These are phyloP conservation scores for Myotisia sp. DNA, from an alignment of 2,329 filamentous ascomycete genomes.

Conservation along the genomic window DNA sequence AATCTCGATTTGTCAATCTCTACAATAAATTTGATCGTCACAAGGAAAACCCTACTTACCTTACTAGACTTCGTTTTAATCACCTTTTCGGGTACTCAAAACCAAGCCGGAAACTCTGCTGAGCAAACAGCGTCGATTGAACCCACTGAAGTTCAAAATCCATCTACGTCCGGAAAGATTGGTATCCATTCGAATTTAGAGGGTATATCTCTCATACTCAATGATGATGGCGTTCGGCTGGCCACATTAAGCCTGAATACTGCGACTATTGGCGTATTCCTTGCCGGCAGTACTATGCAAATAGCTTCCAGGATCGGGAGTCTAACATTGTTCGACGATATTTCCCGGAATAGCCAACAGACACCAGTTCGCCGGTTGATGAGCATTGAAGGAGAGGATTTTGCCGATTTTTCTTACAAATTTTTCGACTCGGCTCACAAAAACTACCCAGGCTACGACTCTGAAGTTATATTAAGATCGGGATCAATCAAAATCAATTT, in stretches of 20 bases:
- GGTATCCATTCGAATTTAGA: slow-evolving; percentile 87
- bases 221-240: slow-evolving; percentile 91
- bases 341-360: slow-evolving; percentile 75
- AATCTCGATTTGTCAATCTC: slow-evolving; percentile 85
- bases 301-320: slow-evolving; percentile 78
- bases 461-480: slow-evolving; percentile 74
- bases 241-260: slow-evolving; percentile 87
- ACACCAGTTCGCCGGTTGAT: slow-evolving; percentile 76
- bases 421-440: slow-evolving; percentile 69
- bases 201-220: slow-evolving; percentile 84
- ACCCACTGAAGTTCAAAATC: slow-evolving; percentile 17
- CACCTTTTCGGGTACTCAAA: slow-evolving; percentile 61
- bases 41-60: slow-evolving; percentile 79
- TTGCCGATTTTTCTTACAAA: slow-evolving; percentile 95
- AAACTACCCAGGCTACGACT: slow-evolving; percentile 86
- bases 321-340: slow-evolving; percentile 77
- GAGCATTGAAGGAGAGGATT: slow-evolving; percentile 85
- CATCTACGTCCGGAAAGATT: slow-evolving; percentile 53
- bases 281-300: slow-evolving; percentile 73
- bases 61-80: slow-evolving; percentile 85
- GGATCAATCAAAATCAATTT: slow-evolving; percentile 97
- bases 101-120: slow-evolving; percentile 16
- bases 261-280: slow-evolving; percentile 78
- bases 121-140: slow-evolving; percentile 18
- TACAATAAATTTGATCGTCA: slow-evolving; percentile 92